Conservation (phyloP, 2,329 filamentous ascomycete species). For the Fusarium chuoi region DNA sequence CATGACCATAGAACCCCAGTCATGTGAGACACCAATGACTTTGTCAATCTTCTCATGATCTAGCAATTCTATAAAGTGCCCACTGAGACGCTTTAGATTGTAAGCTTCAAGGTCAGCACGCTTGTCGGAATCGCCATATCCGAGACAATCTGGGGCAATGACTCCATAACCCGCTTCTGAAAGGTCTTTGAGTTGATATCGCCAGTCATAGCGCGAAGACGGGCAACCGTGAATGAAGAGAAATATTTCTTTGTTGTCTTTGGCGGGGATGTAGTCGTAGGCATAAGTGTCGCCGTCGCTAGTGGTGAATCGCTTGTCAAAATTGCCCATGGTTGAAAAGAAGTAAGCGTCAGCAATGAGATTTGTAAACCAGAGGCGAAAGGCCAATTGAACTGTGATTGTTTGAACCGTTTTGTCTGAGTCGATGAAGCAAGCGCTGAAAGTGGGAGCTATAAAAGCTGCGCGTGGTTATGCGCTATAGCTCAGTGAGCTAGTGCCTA, state of each 20-base stretch:
- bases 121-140: constrained; percentile 36
- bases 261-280: constrained; percentile 16
- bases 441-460: neutral
- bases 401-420: neutral
- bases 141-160: constrained; percentile 33
- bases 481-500: neutral
- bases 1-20: constrained; percentile 29
- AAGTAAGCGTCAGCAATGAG: neutral
- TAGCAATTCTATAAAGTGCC: constrained; percentile 25
- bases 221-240: constrained; percentile 37
- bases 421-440: neutral
- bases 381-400: neutral
- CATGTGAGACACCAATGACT: constrained; percentile 30
- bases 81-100: constrained; percentile 10
- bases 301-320: neutral
- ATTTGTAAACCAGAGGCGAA: neutral
- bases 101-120: constrained; percentile 20
- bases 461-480: neutral
- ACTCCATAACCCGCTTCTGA: constrained; percentile 27
- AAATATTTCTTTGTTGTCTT: constrained; percentile 9
- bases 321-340: neutral
- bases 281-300: constrained; percentile 2
- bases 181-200: constrained; percentile 21
- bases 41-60: constrained; percentile 14
- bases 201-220: constrained; percentile 31